Conservation (phyloP, 2,329 filamentous ascomycete species). For the Alternaria burnsii region DNA sequence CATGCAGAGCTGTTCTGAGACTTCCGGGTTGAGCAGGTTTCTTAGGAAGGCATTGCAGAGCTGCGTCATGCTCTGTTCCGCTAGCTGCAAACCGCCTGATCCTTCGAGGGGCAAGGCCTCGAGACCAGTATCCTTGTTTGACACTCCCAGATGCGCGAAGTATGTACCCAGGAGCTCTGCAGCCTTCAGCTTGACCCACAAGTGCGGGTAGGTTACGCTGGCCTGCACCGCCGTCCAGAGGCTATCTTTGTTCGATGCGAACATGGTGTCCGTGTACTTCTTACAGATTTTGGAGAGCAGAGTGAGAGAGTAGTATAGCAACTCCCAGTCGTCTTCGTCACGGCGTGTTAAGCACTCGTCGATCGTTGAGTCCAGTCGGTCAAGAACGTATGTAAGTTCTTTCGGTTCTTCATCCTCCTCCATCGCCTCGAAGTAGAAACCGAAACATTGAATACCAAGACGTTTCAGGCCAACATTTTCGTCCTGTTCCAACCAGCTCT, state of each 20-base stretch:
- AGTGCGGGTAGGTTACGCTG: conserved; percentile 75
- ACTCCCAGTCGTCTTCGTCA: conserved; percentile 70
- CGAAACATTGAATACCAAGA: conserved; percentile 81
- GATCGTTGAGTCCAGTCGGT: conserved; percentile 61
- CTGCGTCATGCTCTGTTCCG: conserved; percentile 68
- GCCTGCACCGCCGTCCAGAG: conserved; percentile 76
- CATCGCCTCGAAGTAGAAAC: conserved; percentile 77
- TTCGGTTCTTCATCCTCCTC: conserved; percentile 64
- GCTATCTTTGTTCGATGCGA: conserved; percentile 66
- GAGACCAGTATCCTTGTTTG: conserved; percentile 63
- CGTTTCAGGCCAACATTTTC: conserved; percentile 75
- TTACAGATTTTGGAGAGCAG: conserved; percentile 73
- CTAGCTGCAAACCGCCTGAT: conserved; percentile 74
- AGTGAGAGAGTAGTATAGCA: conserved; percentile 77
- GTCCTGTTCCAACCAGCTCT: conserved; percentile 78
- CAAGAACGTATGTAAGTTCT: conserved; percentile 69
- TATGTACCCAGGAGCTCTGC: conserved; percentile 79
- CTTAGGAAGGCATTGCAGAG: conserved; percentile 65
- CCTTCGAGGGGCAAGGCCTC: conserved; percentile 70
- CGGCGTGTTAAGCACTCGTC: conserved; percentile 61
- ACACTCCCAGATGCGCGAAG: conserved; percentile 78
- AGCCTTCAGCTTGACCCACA: conserved; percentile 78
- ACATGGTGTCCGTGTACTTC: conserved; percentile 68
- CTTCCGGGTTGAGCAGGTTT: conserved; percentile 67
- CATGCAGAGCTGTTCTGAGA: conserved; percentile 78